Percentiles rank a stretch among this genome's conserved stretches.
phyloP scores from a whole-genome alignment of 164 flowering plant species.

The Berberis vulgaris region DNA sequence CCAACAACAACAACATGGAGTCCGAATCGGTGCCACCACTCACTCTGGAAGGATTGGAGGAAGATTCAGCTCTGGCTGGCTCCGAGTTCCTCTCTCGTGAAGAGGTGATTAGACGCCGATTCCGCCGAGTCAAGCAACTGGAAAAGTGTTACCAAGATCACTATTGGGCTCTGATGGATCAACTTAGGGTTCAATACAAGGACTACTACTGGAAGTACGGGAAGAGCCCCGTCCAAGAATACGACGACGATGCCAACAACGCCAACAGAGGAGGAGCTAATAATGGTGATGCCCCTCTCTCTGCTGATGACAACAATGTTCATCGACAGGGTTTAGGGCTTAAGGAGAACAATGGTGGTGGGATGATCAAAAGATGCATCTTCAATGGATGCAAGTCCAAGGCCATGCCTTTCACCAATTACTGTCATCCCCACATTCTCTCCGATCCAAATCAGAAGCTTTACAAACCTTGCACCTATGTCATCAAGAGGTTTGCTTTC shows the following conservation, averaged over 20 bases:
- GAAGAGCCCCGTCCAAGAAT: slow-evolving; percentile 47
- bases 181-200: slow-evolving; percentile 40
- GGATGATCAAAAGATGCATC: slow-evolving; percentile 25
- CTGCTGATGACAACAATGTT: slow-evolving; percentile 15
- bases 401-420: slow-evolving; percentile 75
- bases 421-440: slow-evolving; percentile 67
- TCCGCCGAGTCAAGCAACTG: slow-evolving; percentile 33
- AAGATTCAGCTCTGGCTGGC: slow-evolving; percentile 24
- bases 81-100: slow-evolving; percentile 35
- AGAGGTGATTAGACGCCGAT: slow-evolving; percentile 53
- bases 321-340: slow-evolving; percentile 1
- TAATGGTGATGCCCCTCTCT: neutral
- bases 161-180: slow-evolving; percentile 76
- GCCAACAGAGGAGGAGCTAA: neutral
- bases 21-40: slow-evolving; percentile 3
- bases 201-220: slow-evolving; percentile 71
- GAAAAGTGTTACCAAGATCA: slow-evolving; percentile 31
- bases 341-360: neutral
- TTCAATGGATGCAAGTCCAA: slow-evolving; percentile 56
- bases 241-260: slow-evolving; percentile 14
- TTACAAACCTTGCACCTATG: slow-evolving; percentile 55
- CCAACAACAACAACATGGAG: neutral
- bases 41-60: slow-evolving; percentile 21
- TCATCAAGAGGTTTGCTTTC: slow-evolving; percentile 45
- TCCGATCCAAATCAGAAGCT: slow-evolving; percentile 66